These are phyloP conservation scores for Rostrohypoxylon terebratum DNA, from an alignment of 495 filamentous ascomycete species.

Conservation along the genomic window DNA sequence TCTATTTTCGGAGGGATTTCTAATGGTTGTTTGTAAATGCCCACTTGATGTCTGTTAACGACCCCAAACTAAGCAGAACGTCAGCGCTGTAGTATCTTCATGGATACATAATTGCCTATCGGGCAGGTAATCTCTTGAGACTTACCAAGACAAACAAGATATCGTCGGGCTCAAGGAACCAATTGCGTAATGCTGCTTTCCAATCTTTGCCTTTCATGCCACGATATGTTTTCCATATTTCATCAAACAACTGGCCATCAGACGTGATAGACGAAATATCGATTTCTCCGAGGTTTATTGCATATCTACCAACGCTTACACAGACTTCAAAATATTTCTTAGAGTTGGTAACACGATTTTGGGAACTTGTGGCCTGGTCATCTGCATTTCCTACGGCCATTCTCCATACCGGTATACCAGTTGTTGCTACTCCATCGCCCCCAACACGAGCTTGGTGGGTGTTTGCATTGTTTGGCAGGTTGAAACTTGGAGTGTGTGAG, in stretches of 20 bases:
- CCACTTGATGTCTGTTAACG: not conserved
- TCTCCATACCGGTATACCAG: not conserved
- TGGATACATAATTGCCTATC: too few relatives aligned
- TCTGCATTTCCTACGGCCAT: not conserved
- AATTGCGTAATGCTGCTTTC: not conserved
- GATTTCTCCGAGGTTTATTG: not conserved
- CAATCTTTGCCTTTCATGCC: not conserved
- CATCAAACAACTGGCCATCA: not conserved
- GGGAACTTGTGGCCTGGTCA: not conserved
- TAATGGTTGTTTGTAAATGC: not conserved
- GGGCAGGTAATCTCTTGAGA: too few relatives aligned
- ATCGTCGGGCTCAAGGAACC: slow-evolving; percentile 1
- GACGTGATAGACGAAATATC: not conserved
- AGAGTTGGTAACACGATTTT: not conserved
- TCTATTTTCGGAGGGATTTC: not conserved
- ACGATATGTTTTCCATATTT: not conserved
- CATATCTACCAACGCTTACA: not conserved
- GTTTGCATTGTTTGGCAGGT: not conserved
- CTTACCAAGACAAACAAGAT: not conserved
- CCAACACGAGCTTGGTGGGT: not conserved
- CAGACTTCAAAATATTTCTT: not conserved
- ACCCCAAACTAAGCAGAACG: not conserved
- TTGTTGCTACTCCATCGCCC: not conserved
- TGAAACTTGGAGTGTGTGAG: not conserved
- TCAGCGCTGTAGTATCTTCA: too few relatives aligned